Evolutionary conservation across 164 flowering plant genomes (phyloP).

Genomic region (Kingdonia uniflora): DNA sequence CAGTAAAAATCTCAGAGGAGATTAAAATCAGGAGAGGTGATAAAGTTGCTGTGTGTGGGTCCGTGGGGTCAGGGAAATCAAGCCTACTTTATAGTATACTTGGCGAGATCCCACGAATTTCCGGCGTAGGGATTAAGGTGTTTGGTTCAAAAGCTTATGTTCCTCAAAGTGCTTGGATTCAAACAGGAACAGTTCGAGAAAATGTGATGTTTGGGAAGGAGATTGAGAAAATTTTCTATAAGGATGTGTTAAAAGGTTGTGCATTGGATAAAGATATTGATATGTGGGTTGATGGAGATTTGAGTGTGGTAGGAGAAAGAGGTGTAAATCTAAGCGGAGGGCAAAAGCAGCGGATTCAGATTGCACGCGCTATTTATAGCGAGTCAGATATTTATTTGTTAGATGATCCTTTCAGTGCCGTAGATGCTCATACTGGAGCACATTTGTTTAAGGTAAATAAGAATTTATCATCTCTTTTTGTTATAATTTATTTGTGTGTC

Average conservation of each 20-base stretch:
- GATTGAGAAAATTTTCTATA: slow-evolving; percentile 38
- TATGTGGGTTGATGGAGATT: slow-evolving; percentile 57
- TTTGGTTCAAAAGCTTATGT: slow-evolving; percentile 71
- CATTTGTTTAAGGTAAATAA: slow-evolving; percentile 60
- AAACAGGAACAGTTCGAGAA: slow-evolving; percentile 66
- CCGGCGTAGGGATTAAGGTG: slow-evolving; percentile 42
- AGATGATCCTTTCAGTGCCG: slow-evolving; percentile 92
- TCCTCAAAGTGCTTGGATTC: slow-evolving; percentile 84
- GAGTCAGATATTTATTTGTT: slow-evolving; percentile 63
- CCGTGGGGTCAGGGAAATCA: slow-evolving; percentile 83
- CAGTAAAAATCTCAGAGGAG: slow-evolving; percentile 35
- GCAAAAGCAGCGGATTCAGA: slow-evolving; percentile 76
- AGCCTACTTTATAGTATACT: slow-evolving; percentile 65
- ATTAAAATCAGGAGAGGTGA: slow-evolving; percentile 39
- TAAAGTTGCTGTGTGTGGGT: slow-evolving; percentile 77
- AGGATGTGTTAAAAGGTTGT: slow-evolving; percentile 54
- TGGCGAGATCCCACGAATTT: slow-evolving; percentile 58
- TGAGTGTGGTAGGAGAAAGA: slow-evolving; percentile 60
- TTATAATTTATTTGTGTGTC: too few relatives aligned
- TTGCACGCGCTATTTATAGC: slow-evolving; percentile 68
- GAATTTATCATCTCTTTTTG: neutral
- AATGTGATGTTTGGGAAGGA: slow-evolving; percentile 74
- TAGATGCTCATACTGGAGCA: slow-evolving; percentile 80
- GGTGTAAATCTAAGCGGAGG: slow-evolving; percentile 85
- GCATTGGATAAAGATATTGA: slow-evolving; percentile 57